These are phyloP conservation scores for Salix arbutifolia DNA, from an alignment of 345 rosid genomes.

Conservation along the genomic window DNA sequence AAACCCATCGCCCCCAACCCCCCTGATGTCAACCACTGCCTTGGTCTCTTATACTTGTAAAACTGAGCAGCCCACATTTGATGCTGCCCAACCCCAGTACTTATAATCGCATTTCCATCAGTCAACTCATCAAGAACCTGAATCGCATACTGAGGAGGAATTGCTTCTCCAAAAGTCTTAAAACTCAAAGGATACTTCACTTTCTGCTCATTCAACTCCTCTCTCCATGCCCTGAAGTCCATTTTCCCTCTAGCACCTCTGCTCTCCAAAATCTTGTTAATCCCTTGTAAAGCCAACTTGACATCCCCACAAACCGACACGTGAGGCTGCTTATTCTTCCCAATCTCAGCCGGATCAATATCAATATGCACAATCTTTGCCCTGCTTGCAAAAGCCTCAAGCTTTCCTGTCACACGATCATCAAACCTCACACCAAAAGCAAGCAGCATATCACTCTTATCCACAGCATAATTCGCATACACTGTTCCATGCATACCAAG, in stretches of 20 bases:
- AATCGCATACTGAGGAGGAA: slow-evolving; percentile 91
- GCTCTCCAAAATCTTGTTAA: slow-evolving; percentile 59
- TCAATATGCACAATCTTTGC: slow-evolving; percentile 96
- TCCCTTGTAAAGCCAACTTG: slow-evolving; percentile 71
- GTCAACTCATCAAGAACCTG: slow-evolving; percentile 87
- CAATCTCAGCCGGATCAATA: slow-evolving; percentile 91
- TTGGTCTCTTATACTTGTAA: slow-evolving; percentile 82
- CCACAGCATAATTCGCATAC: slow-evolving; percentile 86
- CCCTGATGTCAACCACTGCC: slow-evolving; percentile 86
- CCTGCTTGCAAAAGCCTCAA: slow-evolving; percentile 88
- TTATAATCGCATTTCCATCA: slow-evolving; percentile 70
- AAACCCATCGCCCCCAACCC: slow-evolving; percentile 99
- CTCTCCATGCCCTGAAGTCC: slow-evolving; percentile 70
- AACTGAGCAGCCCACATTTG: slow-evolving; percentile 99
- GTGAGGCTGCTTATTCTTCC: slow-evolving; percentile 98
- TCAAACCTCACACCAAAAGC: slow-evolving; percentile 98
- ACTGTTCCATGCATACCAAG: slow-evolving; percentile 99
- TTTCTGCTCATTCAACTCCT: slow-evolving; percentile 69
- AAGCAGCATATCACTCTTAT: slow-evolving; percentile 74
- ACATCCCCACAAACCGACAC: slow-evolving; percentile 84
- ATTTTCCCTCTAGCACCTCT: slow-evolving; percentile 38
- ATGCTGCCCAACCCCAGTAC: slow-evolving; percentile 98
- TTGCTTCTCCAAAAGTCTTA: slow-evolving; percentile 83
- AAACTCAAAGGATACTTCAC: slow-evolving; percentile 58
- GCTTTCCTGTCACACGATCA: slow-evolving; percentile 94